Percentiles rank a stretch among this genome's conserved stretches.
phyloP scores from a whole-genome alignment of 805 yeast species.

The Candida morakotiae region DNA sequence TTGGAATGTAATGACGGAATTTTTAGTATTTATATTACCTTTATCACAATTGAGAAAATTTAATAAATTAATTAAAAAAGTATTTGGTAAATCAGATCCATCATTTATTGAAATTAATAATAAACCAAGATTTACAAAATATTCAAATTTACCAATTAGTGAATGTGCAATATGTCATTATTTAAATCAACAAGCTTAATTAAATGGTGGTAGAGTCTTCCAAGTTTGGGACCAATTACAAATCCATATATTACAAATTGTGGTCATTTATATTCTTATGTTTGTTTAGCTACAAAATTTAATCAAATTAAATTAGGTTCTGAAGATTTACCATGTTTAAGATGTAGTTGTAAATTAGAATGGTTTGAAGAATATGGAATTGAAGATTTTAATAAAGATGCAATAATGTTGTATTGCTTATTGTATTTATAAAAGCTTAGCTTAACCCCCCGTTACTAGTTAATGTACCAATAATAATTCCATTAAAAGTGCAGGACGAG shows the following conservation, averaged over 20 bases:
- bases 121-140: slow-evolving; percentile 17
- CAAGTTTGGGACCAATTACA: slow-evolving; percentile 40
- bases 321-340: slow-evolving; percentile 52
- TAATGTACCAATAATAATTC: no score
- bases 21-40: slow-evolving; percentile 70
- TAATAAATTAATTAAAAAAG: slow-evolving; percentile 19
- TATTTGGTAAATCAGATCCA: slow-evolving; percentile 9
- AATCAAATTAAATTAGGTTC: slow-evolving; percentile 48
- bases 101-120: slow-evolving; percentile 2
- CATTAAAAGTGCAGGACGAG: no score
- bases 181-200: slow-evolving; percentile 26
- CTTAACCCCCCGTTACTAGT: no score
- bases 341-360: slow-evolving; percentile 52
- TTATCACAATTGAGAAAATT: slow-evolving; percentile 45
- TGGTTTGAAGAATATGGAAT: slow-evolving; percentile 41
- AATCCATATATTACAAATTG: slow-evolving; percentile 71
- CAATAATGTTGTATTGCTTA: no score
- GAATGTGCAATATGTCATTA: slow-evolving; percentile 73
- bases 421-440: no score
- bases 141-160: slow-evolving; percentile 31
- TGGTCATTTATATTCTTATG: slow-evolving; percentile 74
- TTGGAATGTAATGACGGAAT: slow-evolving; percentile 87
- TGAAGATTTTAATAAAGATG: slow-evolving; percentile 33
- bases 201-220: slow-evolving; percentile 21
- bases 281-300: slow-evolving; percentile 63